Percentiles rank a stretch among this genome's conserved stretches.
Conservation (phyloP, 78 protist species). For the Polysphondylium violaceum region DNA sequence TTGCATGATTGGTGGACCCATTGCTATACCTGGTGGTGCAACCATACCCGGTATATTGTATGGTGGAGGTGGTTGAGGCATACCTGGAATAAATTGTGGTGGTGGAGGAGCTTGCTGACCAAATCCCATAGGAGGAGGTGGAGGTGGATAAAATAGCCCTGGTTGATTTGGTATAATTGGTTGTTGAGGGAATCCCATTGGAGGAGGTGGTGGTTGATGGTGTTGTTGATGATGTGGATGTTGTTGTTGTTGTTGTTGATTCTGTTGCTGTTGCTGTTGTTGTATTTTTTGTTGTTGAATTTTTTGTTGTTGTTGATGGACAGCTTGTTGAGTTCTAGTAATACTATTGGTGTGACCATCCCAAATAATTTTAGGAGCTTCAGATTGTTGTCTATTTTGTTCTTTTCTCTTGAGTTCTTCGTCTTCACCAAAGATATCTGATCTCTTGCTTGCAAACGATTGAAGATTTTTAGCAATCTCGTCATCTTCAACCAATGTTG, state of each 20-base stretch:
- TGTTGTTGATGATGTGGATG: not conserved
- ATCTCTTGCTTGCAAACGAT: conserved; percentile 56
- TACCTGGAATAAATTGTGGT: conserved; percentile 29
- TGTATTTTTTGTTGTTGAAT: not conserved
- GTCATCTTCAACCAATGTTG: conserved; percentile 23
- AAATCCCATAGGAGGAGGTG: not conserved
- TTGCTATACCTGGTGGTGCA: conserved; percentile 8
- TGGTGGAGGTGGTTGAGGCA: conserved; percentile 46
- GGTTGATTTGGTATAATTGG: not conserved
- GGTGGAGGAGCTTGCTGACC: not conserved
- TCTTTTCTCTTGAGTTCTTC: conserved; percentile 10
- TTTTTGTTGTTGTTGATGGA: not conserved
- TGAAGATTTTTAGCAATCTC: conserved; percentile 74
- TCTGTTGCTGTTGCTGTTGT: conserved; percentile 26
- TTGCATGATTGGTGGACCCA: not conserved
- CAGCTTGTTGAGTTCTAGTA: conserved; percentile 34
- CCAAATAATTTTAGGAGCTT: conserved; percentile 75
- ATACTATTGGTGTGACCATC: conserved; percentile 81
- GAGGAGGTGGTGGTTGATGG: not conserved
- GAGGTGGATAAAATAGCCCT: conserved; percentile 2
- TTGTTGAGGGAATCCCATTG: not conserved
- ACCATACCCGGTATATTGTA: conserved; percentile 49
- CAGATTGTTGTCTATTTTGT: not conserved
- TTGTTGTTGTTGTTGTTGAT: conserved; percentile 17
- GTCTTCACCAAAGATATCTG: conserved; percentile 65